These are phyloP conservation scores for Exsudoporus frostii DNA, from an alignment of 768 basidiomycete genomes.

Conservation along the genomic window DNA sequence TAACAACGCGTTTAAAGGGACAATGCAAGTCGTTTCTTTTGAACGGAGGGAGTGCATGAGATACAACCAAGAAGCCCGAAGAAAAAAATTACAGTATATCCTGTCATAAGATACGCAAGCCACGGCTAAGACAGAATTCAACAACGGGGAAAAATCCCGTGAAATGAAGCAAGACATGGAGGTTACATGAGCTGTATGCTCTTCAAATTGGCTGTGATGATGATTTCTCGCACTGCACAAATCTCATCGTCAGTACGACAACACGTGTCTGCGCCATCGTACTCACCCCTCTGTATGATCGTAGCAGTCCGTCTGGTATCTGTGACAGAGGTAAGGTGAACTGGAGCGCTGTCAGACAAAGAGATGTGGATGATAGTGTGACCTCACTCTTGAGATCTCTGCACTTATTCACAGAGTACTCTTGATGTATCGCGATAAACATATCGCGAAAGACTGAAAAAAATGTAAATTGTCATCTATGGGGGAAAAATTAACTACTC, in stretches of 20 bases:
- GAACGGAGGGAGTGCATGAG: conserved; percentile 4
- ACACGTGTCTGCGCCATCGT: not conserved
- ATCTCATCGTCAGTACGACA: conserved; percentile 1
- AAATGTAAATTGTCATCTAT: not conserved
- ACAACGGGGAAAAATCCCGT: not conserved
- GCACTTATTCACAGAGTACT: conserved; percentile 63
- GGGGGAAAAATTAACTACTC: conserved; percentile 22
- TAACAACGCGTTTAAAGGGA: conserved; percentile 9
- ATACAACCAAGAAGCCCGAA: conserved; percentile 15
- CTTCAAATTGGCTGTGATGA: conserved; percentile 63
- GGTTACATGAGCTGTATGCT: conserved; percentile 42
- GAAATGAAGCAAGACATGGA: conserved; percentile 1
- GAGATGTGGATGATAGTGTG: not conserved
- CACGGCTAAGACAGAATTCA: conserved; percentile 7
- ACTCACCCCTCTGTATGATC: conserved; percentile 71
- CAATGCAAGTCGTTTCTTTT: conserved; percentile 12
- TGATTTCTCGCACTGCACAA: conserved; percentile 61
- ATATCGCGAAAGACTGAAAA: conserved; percentile 67
- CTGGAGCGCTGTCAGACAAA: conserved; percentile 36
- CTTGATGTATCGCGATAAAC: conserved; percentile 67
- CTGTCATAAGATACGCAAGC: conserved; percentile 16
- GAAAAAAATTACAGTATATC: conserved; percentile 16
- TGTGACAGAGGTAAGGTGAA: conserved; percentile 79
- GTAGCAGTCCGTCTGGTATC: conserved; percentile 70
- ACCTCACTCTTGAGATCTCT: conserved; percentile 70